Base-by-base conservation (phyloP, 164 flowering plant species). In the Tetrastigma voinierianum region DNA sequence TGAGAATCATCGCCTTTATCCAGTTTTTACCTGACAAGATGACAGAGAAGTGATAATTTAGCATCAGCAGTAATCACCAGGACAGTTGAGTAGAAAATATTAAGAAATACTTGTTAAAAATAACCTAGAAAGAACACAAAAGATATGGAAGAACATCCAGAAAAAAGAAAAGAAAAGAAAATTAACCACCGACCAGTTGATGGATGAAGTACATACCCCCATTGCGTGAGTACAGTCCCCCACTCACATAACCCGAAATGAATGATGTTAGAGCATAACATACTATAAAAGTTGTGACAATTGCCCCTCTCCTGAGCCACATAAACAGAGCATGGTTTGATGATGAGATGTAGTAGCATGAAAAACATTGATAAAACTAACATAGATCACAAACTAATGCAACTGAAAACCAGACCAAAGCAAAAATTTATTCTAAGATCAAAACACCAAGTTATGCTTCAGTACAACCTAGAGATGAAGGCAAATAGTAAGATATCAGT, bases 1-100 rank as follows among this genome's bases (percentile, higher is more conserved):
- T 89, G 66, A 95, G 93, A 78, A 92, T 88, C 99, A 89, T 95
- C n/a, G 94, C 82, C 72, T 90, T 90, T 67, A 95, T 95, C 99
- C 99, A 95, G 57, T 53, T 88, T 87, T 95, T 92, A 72, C 99
- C 99, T 95, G 86, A 63, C 20, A 67, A 71, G 14, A 73, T 16
- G 44, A 70, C 19, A 65, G 9, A 51, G 44, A 68, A 46, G 3
- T 12, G n/a, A 51, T 7, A 51, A 59, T 16, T 47, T 32, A 6
- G 32, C 8, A 12, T 2, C n/a, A 54, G 40, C 3, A 32, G 40
- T 7, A 32, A 32, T 32, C 40, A 32, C 40, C 3, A 32, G 6
- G 40, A 32, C 40, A 32, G 40, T 32, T 32, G 40, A 32, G 40
- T 32, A 32, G 40, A 32, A 32, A 4, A 32, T 32, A 32, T 32